Evolutionary conservation across 2,329 filamentous ascomycete species (phyloP).

Genomic region (Mollisia scopiformis): DNA sequence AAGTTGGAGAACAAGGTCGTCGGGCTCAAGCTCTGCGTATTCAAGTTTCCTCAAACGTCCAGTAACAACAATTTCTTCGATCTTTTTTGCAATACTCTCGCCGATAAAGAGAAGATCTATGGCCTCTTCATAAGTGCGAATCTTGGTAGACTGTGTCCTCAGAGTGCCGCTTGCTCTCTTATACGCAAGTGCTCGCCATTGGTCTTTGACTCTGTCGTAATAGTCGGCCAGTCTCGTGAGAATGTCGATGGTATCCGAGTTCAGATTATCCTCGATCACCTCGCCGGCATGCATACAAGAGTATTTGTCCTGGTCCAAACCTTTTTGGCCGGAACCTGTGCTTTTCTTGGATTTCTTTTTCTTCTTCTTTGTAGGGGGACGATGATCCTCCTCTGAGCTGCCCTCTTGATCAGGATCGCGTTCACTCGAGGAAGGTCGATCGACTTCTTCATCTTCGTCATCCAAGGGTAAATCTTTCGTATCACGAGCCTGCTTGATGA

Average conservation of each 20-base stretch:
- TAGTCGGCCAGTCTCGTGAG: slow-evolving; percentile 79
- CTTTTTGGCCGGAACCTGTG: slow-evolving; percentile 28
- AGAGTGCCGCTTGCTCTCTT: slow-evolving; percentile 77
- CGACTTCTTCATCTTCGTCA: slow-evolving; percentile 49
- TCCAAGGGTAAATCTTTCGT: slow-evolving; percentile 62
- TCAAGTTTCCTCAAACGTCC: slow-evolving; percentile 73
- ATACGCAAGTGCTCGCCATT: slow-evolving; percentile 77
- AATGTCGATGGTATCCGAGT: slow-evolving; percentile 73
- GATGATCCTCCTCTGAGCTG: slow-evolving; percentile 38
- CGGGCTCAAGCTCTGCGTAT: slow-evolving; percentile 66
- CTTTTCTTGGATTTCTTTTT: slow-evolving; percentile 18
- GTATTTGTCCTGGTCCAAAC: slow-evolving; percentile 49
- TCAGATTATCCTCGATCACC: slow-evolving; percentile 61
- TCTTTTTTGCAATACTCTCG: slow-evolving; percentile 74
- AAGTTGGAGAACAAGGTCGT: slow-evolving; percentile 64
- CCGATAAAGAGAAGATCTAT: slow-evolving; percentile 70
- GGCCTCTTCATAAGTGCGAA: slow-evolving; percentile 73
- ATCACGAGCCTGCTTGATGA: slow-evolving; percentile 65
- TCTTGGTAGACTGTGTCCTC: slow-evolving; percentile 63
- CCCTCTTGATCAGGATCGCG: slow-evolving; percentile 8
- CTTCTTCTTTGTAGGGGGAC: slow-evolving; percentile 3
- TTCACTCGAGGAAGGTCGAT: slow-evolving; percentile 36
- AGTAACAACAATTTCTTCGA: slow-evolving; percentile 85
- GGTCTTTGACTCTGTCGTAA: slow-evolving; percentile 74
- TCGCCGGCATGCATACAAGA: slow-evolving; percentile 57